Base-by-base conservation (phyloP, 257 asterid genomes). In the Ballota nigra region DNA sequence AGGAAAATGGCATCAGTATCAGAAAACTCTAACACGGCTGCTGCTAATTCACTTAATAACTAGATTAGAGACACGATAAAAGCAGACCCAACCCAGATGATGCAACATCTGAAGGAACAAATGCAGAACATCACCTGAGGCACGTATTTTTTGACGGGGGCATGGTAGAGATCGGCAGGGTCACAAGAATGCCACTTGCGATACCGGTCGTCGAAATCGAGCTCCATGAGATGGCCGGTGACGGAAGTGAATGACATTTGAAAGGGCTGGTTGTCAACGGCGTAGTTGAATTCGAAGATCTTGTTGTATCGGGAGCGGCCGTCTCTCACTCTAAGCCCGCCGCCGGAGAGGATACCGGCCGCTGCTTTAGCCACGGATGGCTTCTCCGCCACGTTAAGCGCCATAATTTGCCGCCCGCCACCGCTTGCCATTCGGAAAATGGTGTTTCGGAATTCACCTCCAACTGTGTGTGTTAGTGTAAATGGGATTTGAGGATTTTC, bases 291-390 rank as follows among this genome's bases (percentile, higher is more conserved):
- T 82, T 94, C 99, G 75, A 91, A 94, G 3, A 94, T 91, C 86
- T 61, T 88, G 80, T 94, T 94, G 89, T 79, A 94, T 68, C 92
- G 79, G 19, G 98, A 94, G 75, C 96, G 83, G 26, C 99, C 98
- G 7, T 89, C 87, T 63, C 99, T 81, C 68, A 77, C 86, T 70
- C 92, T 80, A 61, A 81, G 52, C 5, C 95, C 92, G 60, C 89
- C 90, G 75, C 86, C 76, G 6, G 97, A 88, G 28, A 94, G 89
- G 69, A 94, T 89, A 18, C 86, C 89, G 0, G 99, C 78, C 24
- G 92, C 99, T 24, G 96, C 88, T 74, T 89, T 94, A 9, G 99
- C 99, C 41, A 94, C 99, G 33, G 99, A 94, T 11, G 99, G 99
- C 86, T 94, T 94, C 91, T 94, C 99, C 63, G 99, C 99, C 83